phyloP scores from a whole-genome alignment of 257 asterid species.

The Gentiana straminea region DNA sequence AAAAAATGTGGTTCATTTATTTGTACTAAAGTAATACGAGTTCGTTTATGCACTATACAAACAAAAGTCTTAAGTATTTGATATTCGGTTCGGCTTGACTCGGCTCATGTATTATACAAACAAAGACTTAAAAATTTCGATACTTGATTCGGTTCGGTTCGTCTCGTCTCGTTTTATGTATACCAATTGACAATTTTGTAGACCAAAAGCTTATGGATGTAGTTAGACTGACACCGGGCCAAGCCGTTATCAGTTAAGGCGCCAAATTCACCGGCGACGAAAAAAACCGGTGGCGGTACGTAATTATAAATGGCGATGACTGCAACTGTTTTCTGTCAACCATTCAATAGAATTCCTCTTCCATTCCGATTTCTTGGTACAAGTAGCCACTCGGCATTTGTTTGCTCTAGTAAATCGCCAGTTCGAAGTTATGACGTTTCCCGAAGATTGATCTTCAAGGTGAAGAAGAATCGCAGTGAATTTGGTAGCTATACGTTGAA shows the following conservation, averaged over 20 bases:
- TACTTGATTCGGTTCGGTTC: too few species aligned
- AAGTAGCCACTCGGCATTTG: constrained; percentile 2
- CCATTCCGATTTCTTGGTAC: background rate
- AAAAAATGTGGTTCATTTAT: too few species aligned
- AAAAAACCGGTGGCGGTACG: background rate
- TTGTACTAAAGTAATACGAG: too few species aligned
- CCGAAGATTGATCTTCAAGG: constrained; percentile 2
- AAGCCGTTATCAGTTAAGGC: background rate
- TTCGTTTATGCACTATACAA: too few species aligned
- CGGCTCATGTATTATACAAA: too few species aligned
- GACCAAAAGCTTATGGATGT: too few species aligned
- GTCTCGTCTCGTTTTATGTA: too few species aligned
- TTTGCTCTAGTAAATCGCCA: constrained; percentile 6
- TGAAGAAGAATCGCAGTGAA: constrained; percentile 7
- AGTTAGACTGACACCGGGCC: too few species aligned
- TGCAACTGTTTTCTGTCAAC: constrained; percentile 6
- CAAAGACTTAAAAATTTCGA: too few species aligned
- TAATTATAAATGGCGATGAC: constrained; percentile 4
- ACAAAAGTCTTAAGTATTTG: too few species aligned
- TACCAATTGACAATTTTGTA: too few species aligned
- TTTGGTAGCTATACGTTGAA: background rate
- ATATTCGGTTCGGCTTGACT: too few species aligned
- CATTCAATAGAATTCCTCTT: constrained; percentile 1
- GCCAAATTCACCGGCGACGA: background rate
- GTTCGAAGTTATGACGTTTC: background rate